A percentile compares a stretch with the other conserved stretches of the same genome.
phyloP scores from a whole-genome alignment of 345 rosid genomes.

The Trapa bicornis region DNA sequence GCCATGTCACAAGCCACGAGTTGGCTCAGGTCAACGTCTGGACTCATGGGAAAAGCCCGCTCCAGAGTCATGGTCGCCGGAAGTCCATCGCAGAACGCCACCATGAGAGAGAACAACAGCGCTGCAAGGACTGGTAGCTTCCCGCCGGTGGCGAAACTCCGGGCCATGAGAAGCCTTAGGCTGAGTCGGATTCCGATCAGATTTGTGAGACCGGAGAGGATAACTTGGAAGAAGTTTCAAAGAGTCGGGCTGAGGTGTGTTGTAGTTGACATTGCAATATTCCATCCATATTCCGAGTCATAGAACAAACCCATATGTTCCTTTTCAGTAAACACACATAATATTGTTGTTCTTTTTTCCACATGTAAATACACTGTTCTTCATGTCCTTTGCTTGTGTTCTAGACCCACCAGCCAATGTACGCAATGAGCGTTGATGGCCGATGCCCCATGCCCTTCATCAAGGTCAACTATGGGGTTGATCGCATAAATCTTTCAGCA shows the following conservation, averaged over 20 bases:
- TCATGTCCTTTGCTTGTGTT: too few species aligned
- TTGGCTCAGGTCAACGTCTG: slow-evolving; percentile 39
- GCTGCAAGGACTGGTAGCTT: slow-evolving; percentile 8
- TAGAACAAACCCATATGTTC: too few species aligned
- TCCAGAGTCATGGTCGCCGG: slow-evolving; percentile 23
- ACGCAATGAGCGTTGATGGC: too few species aligned
- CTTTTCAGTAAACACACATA: too few species aligned
- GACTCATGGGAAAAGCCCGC: slow-evolving; percentile 41
- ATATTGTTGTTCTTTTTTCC: too few species aligned
- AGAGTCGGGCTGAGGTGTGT: neutral
- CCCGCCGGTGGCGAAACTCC: neutral
- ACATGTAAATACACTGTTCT: too few species aligned
- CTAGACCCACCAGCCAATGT: too few species aligned
- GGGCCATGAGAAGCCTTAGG: slow-evolving; percentile 10
- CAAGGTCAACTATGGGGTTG: too few species aligned
- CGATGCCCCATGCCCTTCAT: too few species aligned
- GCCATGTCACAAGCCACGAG: slow-evolving; percentile 52
- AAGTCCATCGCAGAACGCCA: slow-evolving; percentile 19
- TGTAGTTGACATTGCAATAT: too few species aligned
- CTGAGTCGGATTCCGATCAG: neutral
- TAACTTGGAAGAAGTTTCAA: neutral
- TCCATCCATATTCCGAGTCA: too few species aligned
- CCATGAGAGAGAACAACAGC: slow-evolving; percentile 14
- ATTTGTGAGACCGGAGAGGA: neutral
- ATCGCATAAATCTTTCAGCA: too few species aligned